Evolutionary conservation across 345 rosid genomes (phyloP).

Genomic region (Boechera stricta): DNA sequence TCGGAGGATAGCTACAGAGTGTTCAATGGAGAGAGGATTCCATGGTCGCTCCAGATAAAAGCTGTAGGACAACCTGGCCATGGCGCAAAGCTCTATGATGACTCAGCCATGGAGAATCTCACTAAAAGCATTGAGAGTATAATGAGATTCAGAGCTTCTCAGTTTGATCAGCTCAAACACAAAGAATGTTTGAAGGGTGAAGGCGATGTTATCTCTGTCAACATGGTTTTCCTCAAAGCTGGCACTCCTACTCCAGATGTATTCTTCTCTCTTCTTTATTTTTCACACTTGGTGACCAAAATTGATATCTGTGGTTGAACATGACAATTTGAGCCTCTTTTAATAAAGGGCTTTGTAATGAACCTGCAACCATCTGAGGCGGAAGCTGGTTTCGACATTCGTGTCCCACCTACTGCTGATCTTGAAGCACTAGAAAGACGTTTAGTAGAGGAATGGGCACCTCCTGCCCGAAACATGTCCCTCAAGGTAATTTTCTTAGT

Average conservation of each 20-base stretch:
- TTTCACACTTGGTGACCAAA: not conserved
- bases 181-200: slow-evolving; percentile 74
- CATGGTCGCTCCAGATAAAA: slow-evolving; percentile 81
- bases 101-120: slow-evolving; percentile 83
- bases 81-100: slow-evolving; percentile 83
- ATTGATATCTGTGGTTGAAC: not conserved
- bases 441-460: slow-evolving; percentile 91
- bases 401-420: slow-evolving; percentile 40
- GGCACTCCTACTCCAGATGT: slow-evolving; percentile 87
- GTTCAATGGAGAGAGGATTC: slow-evolving; percentile 73
- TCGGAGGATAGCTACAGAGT: slow-evolving; percentile 57
- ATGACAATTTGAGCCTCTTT: not conserved
- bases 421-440: slow-evolving; percentile 69
- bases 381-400: slow-evolving; percentile 43
- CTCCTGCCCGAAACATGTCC: slow-evolving; percentile 79
- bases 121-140: slow-evolving; percentile 72
- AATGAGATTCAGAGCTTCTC: slow-evolving; percentile 83
- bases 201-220: slow-evolving; percentile 79
- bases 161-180: slow-evolving; percentile 76
- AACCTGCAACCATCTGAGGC: slow-evolving; percentile 42
- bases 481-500: slow-evolving; percentile 54
- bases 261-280: slow-evolving; percentile 14
- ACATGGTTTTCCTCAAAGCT: slow-evolving; percentile 79
- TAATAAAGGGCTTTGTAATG: slow-evolving; percentile 39
- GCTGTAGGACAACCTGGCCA: slow-evolving; percentile 87